Conservation (phyloP, 257 asterid species). For the Fraxinus anomala region DNA sequence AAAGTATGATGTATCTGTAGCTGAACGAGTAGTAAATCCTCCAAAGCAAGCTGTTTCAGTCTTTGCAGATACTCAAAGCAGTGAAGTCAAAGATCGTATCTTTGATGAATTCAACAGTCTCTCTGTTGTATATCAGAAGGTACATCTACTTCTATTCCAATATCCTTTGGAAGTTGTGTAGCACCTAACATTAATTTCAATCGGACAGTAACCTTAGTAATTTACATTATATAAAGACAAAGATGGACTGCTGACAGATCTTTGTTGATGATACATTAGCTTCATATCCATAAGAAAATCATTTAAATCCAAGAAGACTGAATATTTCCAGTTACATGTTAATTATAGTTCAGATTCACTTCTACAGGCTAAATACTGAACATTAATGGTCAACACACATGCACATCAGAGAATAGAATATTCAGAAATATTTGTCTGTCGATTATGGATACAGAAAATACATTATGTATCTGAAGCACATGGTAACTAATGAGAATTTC, state of each 20-base stretch:
- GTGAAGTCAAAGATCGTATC: constrained; percentile 95
- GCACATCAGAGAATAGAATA: background rate
- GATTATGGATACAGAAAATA: background rate
- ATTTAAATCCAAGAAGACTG: background rate
- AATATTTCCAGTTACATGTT: background rate
- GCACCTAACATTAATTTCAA: background rate
- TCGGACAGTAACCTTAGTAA: constrained; percentile 5
- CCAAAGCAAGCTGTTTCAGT: constrained; percentile 99
- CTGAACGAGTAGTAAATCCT: constrained; percentile 93
- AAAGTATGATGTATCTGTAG: constrained; percentile 67
- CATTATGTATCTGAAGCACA: constrained; percentile 11
- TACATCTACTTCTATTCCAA: constrained; percentile 27
- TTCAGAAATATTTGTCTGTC: background rate
- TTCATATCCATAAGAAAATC: background rate
- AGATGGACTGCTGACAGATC: background rate
- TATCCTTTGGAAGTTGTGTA: constrained; percentile 16
- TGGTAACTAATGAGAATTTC: constrained; percentile 22
- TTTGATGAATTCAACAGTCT: constrained; percentile 98
- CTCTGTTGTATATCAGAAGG: constrained; percentile 97
- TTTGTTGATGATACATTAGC: background rate
- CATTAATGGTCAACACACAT: background rate
- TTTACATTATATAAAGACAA: background rate
- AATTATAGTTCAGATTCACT: background rate
- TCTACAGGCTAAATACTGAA: background rate
- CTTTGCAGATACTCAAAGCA: constrained; percentile 94